Conservation (phyloP, 192 early-diverging fungal genomes). For the Rhizoclosmatium sp. region DNA sequence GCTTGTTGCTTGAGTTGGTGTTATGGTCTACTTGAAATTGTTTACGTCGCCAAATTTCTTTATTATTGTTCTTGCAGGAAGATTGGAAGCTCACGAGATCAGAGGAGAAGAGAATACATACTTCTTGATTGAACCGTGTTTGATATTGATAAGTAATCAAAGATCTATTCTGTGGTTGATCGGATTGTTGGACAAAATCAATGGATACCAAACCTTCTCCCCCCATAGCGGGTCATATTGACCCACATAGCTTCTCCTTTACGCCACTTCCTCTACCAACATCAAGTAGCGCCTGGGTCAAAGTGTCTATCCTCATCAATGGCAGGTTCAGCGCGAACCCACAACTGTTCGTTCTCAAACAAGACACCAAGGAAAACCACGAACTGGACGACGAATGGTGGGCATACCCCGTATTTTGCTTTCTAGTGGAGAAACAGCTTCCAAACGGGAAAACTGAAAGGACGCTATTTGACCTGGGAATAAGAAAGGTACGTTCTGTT, state of each 20-base stretch:
- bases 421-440: slow-evolving; percentile 1
- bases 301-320: slow-evolving; percentile 13
- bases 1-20: no score
- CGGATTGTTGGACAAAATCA: no score
- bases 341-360: slow-evolving; percentile 1
- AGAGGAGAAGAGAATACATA: no score
- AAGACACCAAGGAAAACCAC: not conserved
- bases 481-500: not conserved
- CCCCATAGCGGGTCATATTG: not conserved
- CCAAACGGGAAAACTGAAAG: slow-evolving; percentile 3
- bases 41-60: no score
- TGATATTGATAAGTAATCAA: no score
- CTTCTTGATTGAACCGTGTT: no score
- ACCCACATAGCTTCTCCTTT: not conserved
- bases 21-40: no score
- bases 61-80: no score
- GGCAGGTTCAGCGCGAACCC: slow-evolving; percentile 20
- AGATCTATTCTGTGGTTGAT: no score
- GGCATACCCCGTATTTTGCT: slow-evolving; percentile 7
- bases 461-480: slow-evolving; percentile 12
- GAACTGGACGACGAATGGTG: not conserved
- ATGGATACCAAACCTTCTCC: no score
- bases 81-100: no score
- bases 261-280: not conserved
- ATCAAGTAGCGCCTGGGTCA: not conserved